A percentile compares a stretch with the other conserved stretches of the same genome.
phyloP scores from a whole-genome alignment of 192 early-diverging fungal species.

The Mortierella claussenii region DNA sequence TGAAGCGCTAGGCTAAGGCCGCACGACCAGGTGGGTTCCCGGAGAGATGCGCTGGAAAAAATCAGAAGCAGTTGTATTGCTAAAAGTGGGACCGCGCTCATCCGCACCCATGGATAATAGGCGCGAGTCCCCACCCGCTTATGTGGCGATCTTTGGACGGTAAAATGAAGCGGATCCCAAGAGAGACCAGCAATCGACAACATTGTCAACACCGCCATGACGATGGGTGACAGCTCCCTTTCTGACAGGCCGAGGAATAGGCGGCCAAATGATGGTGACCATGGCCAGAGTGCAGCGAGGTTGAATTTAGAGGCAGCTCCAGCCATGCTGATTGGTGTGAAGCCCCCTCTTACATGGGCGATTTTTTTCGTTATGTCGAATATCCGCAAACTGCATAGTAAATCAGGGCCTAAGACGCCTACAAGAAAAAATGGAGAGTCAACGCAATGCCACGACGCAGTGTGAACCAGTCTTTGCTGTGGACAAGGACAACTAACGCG shows the following conservation, averaged over 20 bases:
- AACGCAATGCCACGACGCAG: too few species aligned
- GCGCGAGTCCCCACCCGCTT: slow-evolving; percentile 10
- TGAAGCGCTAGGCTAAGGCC: background rate
- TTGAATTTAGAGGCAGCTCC: slow-evolving; percentile 6
- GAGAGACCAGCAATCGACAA: slow-evolving; percentile 12
- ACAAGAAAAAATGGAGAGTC: background rate
- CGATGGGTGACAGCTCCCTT: background rate
- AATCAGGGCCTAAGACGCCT: slow-evolving; percentile 11
- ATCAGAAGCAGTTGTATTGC: slow-evolving; percentile 3
- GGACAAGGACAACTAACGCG: background rate
- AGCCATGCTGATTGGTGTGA: background rate
- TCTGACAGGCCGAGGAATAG: background rate
- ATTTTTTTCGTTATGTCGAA: background rate
- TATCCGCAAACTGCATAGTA: background rate
- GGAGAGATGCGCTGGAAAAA: background rate
- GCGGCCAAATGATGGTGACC: slow-evolving; percentile 9
- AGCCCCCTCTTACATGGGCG: background rate
- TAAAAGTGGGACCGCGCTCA: background rate
- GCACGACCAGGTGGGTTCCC: background rate
- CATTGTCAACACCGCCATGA: background rate
- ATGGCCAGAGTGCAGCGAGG: background rate
- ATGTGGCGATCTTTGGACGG: slow-evolving; percentile 7
- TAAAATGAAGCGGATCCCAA: slow-evolving; percentile 28
- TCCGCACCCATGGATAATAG: slow-evolving; percentile 10
- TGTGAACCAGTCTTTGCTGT: background rate